A percentile compares a stretch with the other conserved stretches of the same genome.
Conservation (phyloP, 2,329 filamentous ascomycete genomes). For the Xylaria sp. region DNA sequence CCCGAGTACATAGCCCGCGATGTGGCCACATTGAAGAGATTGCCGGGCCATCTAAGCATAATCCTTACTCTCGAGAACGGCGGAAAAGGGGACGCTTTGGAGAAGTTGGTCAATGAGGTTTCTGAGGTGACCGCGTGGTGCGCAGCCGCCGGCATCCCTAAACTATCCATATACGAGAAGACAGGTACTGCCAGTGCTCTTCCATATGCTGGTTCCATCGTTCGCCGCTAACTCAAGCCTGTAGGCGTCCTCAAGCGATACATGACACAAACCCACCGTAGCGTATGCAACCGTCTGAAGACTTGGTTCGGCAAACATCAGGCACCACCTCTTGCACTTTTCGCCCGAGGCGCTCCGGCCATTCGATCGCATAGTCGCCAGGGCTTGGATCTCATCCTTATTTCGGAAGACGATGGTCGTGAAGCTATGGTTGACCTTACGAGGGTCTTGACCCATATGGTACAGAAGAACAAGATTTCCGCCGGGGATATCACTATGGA, state of each 20-base stretch:
- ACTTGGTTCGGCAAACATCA: slow-evolving; percentile 86
- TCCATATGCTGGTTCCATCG: slow-evolving; percentile 18
- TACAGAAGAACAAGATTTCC: slow-evolving; percentile 85
- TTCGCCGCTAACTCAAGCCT: slow-evolving; percentile 30
- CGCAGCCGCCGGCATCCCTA: slow-evolving; percentile 86
- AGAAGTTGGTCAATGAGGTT: slow-evolving; percentile 87
- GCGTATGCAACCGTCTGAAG: slow-evolving; percentile 81
- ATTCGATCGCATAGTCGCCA: slow-evolving; percentile 48
- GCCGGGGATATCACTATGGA: slow-evolving; percentile 85
- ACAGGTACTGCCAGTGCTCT: slow-evolving; percentile 74
- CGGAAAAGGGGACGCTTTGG: slow-evolving; percentile 77
- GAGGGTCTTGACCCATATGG: slow-evolving; percentile 94
- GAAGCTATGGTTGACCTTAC: slow-evolving; percentile 96
- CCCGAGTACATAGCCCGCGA: slow-evolving; percentile 93
- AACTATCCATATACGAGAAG: slow-evolving; percentile 91
- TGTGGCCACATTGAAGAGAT: slow-evolving; percentile 75
- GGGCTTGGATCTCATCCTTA: slow-evolving; percentile 74
- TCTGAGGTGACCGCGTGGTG: slow-evolving; percentile 95
- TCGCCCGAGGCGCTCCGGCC: slow-evolving; percentile 57
- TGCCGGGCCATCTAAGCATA: slow-evolving; percentile 89
- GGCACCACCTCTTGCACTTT: slow-evolving; percentile 71
- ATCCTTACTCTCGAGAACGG: slow-evolving; percentile 81
- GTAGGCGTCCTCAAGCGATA: slow-evolving; percentile 89
- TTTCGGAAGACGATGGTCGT: slow-evolving; percentile 88
- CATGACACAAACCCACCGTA: slow-evolving; percentile 84